Evolutionary conservation across 1,139 yeast genomes (phyloP).

Genomic region (Hemisphaericaspora xylanilytica): DNA sequence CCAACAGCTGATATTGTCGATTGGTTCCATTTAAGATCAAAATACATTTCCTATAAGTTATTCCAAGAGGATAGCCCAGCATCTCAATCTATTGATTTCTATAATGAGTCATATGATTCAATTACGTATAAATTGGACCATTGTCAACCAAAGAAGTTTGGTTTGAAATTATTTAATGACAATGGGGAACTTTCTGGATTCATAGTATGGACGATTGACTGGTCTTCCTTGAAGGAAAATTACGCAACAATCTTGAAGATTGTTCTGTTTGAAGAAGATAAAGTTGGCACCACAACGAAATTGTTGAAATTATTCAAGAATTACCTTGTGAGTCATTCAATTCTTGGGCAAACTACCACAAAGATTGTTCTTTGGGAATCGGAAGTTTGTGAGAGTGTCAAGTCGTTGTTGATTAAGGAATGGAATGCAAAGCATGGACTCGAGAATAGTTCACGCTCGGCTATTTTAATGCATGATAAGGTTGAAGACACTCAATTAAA

Average conservation of each 20-base stretch:
- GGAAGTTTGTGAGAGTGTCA: slow-evolving; percentile 22
- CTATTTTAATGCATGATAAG: slow-evolving; percentile 27
- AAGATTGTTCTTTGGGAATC: slow-evolving; percentile 38
- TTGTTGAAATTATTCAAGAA: slow-evolving; percentile 26
- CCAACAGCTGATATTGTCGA: slow-evolving; percentile 34
- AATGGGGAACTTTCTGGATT: slow-evolving; percentile 25
- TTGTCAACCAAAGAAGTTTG: slow-evolving; percentile 30
- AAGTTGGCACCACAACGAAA: slow-evolving; percentile 15
- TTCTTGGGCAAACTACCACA: slow-evolving; percentile 10
- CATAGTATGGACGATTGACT: slow-evolving; percentile 44
- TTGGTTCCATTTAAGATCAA: slow-evolving; percentile 47
- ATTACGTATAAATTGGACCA: slow-evolving; percentile 22
- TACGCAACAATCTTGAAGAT: slow-evolving; percentile 31
- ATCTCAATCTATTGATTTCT: slow-evolving; percentile 22
- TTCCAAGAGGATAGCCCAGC: slow-evolving; percentile 18
- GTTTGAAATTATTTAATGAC: slow-evolving; percentile 24
- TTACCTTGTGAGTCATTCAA: slow-evolving; percentile 13
- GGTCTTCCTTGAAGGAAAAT: slow-evolving; percentile 20
- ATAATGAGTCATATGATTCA: slow-evolving; percentile 22
- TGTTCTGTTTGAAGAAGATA: slow-evolving; percentile 23
- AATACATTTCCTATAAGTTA: slow-evolving; percentile 33
- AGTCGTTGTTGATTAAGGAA: slow-evolving; percentile 16
- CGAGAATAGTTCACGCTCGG: slow-evolving; percentile 40
- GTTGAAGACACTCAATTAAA: slow-evolving; percentile 24
- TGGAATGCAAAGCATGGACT: slow-evolving; percentile 20